Evolutionary conservation across 176 grass and related monocot genomes (phyloP).

Genomic region (Pharus latifolius): DNA sequence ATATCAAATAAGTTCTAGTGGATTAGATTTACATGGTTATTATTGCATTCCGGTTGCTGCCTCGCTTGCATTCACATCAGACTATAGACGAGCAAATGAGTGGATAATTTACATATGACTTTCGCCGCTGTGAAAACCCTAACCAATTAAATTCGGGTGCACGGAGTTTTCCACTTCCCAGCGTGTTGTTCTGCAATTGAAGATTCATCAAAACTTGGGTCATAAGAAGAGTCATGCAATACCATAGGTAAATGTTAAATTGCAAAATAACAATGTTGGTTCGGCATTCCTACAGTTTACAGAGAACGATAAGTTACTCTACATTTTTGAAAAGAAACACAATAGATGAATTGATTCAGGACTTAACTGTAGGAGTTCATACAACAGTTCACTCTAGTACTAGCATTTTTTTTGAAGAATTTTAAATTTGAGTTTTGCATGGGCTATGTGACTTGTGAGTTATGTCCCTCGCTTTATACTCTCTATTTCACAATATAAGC

Average conservation of each 20-base stretch:
- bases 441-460: no score
- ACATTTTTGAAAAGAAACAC: no score
- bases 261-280: neutral
- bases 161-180: constrained; percentile 66
- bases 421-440: no score
- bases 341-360: no score
- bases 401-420: no score
- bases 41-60: neutral
- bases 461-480: no score
- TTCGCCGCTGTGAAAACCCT: constrained; percentile 2
- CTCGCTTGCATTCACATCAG: constrained; percentile 16
- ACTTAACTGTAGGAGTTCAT: no score
- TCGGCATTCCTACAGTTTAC: neutral
- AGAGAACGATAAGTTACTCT: neutral
- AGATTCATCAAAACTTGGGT: neutral
- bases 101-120: constrained; percentile 37
- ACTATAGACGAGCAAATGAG: constrained; percentile 20
- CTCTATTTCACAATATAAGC: no score
- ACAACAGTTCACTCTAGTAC: no score
- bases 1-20: constrained; percentile 42
- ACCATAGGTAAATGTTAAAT: no score
- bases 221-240: neutral
- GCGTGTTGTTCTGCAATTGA: constrained; percentile 51
- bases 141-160: constrained; percentile 64
- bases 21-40: constrained; percentile 47